Conservation (phyloP, 257 asterid genomes). For the Buddleja alternifolia region DNA sequence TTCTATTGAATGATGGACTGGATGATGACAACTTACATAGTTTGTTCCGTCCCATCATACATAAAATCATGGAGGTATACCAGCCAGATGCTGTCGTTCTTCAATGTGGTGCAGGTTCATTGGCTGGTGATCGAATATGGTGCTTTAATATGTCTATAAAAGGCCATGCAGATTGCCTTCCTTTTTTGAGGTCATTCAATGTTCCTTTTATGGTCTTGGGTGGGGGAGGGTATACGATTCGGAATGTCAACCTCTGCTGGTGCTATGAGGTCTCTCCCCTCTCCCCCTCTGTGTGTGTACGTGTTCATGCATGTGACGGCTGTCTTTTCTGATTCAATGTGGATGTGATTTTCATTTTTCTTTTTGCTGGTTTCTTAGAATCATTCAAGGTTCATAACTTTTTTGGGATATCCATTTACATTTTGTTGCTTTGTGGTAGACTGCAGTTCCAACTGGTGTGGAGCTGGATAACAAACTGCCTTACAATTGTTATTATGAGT, state of each 20-base stretch:
- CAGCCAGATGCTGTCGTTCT: conserved; percentile 74
- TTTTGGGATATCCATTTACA: conserved; percentile 9
- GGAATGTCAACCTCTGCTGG: conserved; percentile 78
- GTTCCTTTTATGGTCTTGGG: conserved; percentile 77
- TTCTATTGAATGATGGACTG: conserved; percentile 64
- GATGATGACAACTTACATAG: conserved; percentile 52
- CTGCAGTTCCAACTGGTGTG: conserved; percentile 77
- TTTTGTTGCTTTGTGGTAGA: conserved; percentile 47
- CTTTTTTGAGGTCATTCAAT: conserved; percentile 63
- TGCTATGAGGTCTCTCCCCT: conserved; percentile 58
- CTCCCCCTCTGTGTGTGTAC: conserved; percentile 23
- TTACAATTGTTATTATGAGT: conserved; percentile 69
- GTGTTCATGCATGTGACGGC: too few relatives aligned
- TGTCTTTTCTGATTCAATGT: background rate
- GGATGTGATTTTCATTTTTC: background rate
- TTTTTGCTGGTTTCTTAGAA: background rate
- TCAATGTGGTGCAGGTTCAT: conserved; percentile 74
- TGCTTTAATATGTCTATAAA: conserved; percentile 66
- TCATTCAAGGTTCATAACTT: background rate
- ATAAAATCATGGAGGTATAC: conserved; percentile 66
- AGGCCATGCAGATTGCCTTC: conserved; percentile 75
- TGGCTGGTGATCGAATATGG: conserved; percentile 71
- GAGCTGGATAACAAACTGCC: conserved; percentile 77
- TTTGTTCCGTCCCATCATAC: conserved; percentile 58
- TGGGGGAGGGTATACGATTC: conserved; percentile 73